These are phyloP conservation scores for Rhodamnia argentea DNA, from an alignment of 345 rosid species.

Conservation along the genomic window DNA sequence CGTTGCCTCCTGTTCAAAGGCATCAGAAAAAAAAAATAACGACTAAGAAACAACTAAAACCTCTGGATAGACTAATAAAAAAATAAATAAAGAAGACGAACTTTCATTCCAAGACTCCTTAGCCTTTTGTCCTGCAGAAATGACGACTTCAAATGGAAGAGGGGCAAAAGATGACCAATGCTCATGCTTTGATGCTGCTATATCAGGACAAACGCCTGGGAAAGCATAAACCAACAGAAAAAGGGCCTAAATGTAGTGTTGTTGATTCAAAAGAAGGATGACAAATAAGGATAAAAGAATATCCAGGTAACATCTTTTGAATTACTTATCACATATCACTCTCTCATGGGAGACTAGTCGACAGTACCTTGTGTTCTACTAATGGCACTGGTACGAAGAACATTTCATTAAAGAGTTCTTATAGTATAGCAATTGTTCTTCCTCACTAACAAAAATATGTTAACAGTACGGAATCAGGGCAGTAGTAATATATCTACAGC, in stretches of 20 bases:
- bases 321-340: background rate
- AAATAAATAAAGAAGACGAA: slow-evolving; percentile 10
- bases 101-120: slow-evolving; percentile 68
- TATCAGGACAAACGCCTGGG: slow-evolving; percentile 58
- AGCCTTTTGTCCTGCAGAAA: slow-evolving; percentile 96
- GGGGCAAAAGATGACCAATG: slow-evolving; percentile 96
- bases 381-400: background rate
- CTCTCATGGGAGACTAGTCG: background rate
- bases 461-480: background rate
- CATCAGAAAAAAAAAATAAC: background rate
- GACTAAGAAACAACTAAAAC: background rate
- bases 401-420: background rate
- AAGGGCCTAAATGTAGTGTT: too few relatives aligned
- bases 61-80: background rate
- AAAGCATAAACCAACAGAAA: background rate
- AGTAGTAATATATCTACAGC: background rate
- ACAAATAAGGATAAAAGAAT: background rate
- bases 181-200: slow-evolving; percentile 74
- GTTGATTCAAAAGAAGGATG: background rate
- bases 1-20: slow-evolving; percentile 33
- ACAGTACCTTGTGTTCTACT: background rate
- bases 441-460: background rate
- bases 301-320: background rate
- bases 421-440: background rate
- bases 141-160: slow-evolving; percentile 91